Conservation (phyloP, 352 stramenopile genomes). For the Elongisporangium anandrum region DNA sequence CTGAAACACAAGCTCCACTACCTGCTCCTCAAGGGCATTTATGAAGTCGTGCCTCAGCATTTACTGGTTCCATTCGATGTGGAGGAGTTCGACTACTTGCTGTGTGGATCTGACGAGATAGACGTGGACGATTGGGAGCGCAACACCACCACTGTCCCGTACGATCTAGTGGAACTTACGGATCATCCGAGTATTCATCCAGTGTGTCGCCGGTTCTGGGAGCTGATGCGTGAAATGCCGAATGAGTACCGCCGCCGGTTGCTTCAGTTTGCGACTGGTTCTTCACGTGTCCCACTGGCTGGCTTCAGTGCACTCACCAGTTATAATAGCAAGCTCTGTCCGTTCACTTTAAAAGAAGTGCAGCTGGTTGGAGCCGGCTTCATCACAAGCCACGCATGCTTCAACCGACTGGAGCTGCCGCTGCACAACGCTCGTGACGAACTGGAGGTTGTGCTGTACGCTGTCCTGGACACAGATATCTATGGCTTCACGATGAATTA, state of each 20-base stretch:
- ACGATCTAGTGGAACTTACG: conserved; percentile 43
- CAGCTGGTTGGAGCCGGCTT: neutral
- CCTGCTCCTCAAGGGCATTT: conserved; percentile 88
- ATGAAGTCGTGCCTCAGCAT: conserved; percentile 90
- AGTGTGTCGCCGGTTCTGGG: conserved; percentile 15
- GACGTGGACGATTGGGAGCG: conserved; percentile 90
- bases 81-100: conserved; percentile 91
- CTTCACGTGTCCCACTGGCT: conserved; percentile 23
- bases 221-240: conserved; percentile 52
- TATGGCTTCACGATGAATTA: conserved; percentile 49
- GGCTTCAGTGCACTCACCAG: neutral
- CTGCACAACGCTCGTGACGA: neutral
- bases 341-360: conserved; percentile 1
- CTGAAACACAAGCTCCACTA: conserved; percentile 91
- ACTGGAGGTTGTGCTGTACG: neutral
- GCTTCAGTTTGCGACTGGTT: conserved; percentile 27
- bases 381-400: conserved; percentile 5
- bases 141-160: conserved; percentile 51
- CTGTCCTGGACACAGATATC: conserved; percentile 5
- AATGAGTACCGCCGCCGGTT: conserved; percentile 25
- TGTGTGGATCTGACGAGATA: conserved; percentile 90
- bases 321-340: neutral
- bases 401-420: conserved; percentile 5
- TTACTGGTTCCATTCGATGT: conserved; percentile 92
- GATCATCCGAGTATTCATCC: conserved; percentile 10